A percentile compares a stretch with the other conserved stretches of the same genome.
Evolutionary conservation across 2,329 filamentous ascomycete genomes (phyloP).

Genomic region (Trichoderma guizhouense): DNA sequence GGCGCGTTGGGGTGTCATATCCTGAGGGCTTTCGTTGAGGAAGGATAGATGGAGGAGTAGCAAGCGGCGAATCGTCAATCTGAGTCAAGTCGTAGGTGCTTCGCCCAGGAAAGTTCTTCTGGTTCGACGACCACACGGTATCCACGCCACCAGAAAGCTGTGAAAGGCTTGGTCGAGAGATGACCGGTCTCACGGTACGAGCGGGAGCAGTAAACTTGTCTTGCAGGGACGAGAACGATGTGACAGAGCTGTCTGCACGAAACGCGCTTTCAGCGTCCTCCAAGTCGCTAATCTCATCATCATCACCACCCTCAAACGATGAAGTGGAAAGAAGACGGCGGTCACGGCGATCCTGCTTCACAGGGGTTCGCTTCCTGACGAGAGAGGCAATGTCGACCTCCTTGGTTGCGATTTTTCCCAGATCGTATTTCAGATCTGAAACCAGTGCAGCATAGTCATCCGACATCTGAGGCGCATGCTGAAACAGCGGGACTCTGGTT

Average conservation of each 20-base stretch:
- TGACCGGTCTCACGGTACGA: constrained; percentile 28
- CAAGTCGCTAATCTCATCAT: constrained; percentile 49
- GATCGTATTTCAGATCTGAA: constrained; percentile 38
- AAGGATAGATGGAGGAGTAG: neutral
- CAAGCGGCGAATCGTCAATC: constrained; percentile 14
- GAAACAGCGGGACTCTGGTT: constrained; percentile 26
- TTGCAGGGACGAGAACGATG: constrained; percentile 26
- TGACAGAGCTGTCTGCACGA: constrained; percentile 22
- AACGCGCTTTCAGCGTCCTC: constrained; percentile 42
- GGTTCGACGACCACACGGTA: neutral
- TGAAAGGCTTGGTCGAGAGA: constrained; percentile 21
- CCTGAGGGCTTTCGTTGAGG: neutral
- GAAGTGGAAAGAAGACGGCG: constrained; percentile 14
- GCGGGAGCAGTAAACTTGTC: constrained; percentile 22
- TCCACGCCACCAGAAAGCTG: neutral
- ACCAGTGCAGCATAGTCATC: constrained; percentile 46
- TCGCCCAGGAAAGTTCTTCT: constrained; percentile 17
- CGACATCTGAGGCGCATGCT: constrained; percentile 28
- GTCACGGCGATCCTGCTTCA: constrained; percentile 16
- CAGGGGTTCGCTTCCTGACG: neutral
- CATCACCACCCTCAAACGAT: constrained; percentile 9
- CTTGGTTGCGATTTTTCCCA: constrained; percentile 31
- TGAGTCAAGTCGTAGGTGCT: constrained; percentile 19
- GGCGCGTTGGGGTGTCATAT: neutral
- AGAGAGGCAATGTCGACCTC: constrained; percentile 14